Conservation (phyloP, 306 rosid species). For the Inga oerstediana region DNA sequence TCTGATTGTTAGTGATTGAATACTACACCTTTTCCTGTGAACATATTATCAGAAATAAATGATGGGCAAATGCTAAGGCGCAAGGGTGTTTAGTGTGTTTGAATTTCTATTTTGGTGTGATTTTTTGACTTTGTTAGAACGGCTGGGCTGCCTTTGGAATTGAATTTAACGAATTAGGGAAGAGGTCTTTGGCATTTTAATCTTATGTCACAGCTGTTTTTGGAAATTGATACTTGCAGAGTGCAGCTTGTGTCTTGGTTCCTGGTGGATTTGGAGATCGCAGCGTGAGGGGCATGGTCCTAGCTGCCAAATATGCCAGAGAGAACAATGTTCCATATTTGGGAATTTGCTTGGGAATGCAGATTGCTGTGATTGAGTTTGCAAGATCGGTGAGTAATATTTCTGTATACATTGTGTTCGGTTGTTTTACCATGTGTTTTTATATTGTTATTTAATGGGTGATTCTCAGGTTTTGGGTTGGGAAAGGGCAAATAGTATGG, state of each 20-base stretch:
- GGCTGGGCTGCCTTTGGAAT: constrained; percentile 28
- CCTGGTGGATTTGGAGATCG: constrained; percentile 99
- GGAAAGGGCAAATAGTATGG: constrained; percentile 86
- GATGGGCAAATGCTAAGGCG: constrained; percentile 22
- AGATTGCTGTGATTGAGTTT: constrained; percentile 91
- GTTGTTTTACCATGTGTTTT: constrained; percentile 20
- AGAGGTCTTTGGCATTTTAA: constrained; percentile 31
- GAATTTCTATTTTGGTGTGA: background rate
- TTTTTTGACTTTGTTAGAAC: constrained; percentile 11
- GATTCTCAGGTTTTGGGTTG: constrained; percentile 74
- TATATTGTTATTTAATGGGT: constrained; percentile 33
- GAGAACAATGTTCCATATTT: constrained; percentile 94
- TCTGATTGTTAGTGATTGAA: constrained; percentile 2
- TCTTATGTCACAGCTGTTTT: constrained; percentile 21
- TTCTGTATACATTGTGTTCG: constrained; percentile 27
- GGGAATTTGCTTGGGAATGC: constrained; percentile 99
- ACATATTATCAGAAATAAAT: constrained; percentile 4
- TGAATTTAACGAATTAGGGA: constrained; percentile 22
- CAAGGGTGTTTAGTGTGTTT: background rate
- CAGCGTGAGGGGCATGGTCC: constrained; percentile 92
- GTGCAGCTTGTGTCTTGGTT: constrained; percentile 91
- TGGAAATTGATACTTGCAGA: constrained; percentile 51
- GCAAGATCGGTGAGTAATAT: constrained; percentile 82
- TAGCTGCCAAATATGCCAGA: constrained; percentile 97
- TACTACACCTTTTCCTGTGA: background rate